Conservation (phyloP, 2,329 filamentous ascomycete genomes). For the Rutstroemia sp. region DNA sequence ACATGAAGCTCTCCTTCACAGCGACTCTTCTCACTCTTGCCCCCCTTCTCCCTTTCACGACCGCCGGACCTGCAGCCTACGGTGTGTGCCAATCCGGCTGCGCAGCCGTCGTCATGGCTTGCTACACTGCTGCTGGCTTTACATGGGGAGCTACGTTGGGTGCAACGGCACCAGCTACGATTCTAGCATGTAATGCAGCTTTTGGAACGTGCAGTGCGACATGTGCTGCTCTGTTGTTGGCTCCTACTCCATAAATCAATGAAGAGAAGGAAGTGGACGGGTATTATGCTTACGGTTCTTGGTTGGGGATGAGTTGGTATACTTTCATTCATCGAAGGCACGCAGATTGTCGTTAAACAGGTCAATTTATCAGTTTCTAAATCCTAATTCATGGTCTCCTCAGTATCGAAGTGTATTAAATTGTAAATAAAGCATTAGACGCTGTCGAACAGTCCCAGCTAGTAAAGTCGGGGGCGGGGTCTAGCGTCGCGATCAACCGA, state of each 20-base stretch:
- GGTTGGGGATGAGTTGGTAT: no score
- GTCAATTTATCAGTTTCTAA: no score
- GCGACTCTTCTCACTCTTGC: neutral
- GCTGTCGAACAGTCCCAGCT: neutral
- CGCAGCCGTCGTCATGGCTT: slow-evolving; percentile 2
- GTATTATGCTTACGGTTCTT: no score
- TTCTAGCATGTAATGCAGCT: slow-evolving; percentile 1
- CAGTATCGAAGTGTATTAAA: no score
- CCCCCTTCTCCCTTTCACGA: neutral
- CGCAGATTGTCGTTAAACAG: no score
- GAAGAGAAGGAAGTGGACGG: no score
- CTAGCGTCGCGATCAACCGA: neutral
- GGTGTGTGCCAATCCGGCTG: neutral
- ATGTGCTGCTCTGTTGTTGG: neutral
- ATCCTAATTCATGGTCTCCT: no score
- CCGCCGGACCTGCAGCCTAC: neutral
- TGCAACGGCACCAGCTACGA: neutral
- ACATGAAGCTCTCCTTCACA: neutral
- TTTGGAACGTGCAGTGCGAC: neutral
- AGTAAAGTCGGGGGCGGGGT: neutral
- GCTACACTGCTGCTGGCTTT: neutral
- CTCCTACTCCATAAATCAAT: neutral
- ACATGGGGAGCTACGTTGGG: neutral
- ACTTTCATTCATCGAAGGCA: no score
- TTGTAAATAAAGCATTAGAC: no score